Evolutionary conservation across 768 basidiomycete genomes (phyloP).

Genomic region (Hortiboletus flavorubellus): DNA sequence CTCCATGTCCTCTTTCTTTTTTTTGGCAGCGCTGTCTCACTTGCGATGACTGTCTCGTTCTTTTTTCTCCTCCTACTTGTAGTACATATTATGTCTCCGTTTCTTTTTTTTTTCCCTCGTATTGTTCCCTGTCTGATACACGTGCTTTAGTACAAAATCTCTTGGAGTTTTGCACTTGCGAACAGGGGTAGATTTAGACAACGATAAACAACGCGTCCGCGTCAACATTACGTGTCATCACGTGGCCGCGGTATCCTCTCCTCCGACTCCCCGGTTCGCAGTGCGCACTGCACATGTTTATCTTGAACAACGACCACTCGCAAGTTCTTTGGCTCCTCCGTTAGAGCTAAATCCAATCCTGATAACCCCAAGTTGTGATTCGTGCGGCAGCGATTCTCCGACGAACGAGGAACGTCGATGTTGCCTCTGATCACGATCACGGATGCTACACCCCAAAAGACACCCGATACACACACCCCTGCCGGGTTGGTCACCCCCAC

Average conservation of each 20-base stretch:
- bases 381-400: not conserved
- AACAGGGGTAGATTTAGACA: constrained; percentile 1
- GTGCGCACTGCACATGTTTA: not conserved
- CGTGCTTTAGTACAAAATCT: not conserved
- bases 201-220: constrained; percentile 16
- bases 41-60: not conserved
- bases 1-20: not conserved
- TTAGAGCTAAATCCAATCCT: not conserved
- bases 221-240: constrained; percentile 1
- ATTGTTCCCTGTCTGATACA: not conserved
- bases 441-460: constrained; percentile 23
- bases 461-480: not conserved
- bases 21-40: constrained; percentile 2
- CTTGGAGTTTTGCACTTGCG: not conserved
- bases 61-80: not conserved
- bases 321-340: not conserved
- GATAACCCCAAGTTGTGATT: constrained; percentile 1
- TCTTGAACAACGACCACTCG: not conserved
- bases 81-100: not conserved
- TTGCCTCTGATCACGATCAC: constrained; percentile 13
- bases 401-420: not conserved
- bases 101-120: not conserved
- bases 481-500: constrained; percentile 1
- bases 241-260: not conserved
- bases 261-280: not conserved